Percentiles rank a stretch among this genome's conserved stretches.
Conservation (phyloP, 176 grass and related monocot genomes). For the Aegilops speltoides region DNA sequence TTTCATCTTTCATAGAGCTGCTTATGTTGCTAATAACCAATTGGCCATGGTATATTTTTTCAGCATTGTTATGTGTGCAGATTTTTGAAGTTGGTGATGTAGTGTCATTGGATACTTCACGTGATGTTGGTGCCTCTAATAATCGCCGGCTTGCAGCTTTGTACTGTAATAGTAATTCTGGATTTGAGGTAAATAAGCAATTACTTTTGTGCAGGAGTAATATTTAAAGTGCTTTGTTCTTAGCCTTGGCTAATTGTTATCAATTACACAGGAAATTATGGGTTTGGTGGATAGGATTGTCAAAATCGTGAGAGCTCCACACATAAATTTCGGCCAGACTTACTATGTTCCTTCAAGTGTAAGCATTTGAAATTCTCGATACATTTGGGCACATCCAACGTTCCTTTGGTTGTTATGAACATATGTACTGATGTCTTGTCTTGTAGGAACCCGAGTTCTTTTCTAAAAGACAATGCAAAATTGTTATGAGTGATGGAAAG, state of each 20-base stretch:
- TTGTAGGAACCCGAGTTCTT: constrained; percentile 90
- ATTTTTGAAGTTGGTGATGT: constrained; percentile 97
- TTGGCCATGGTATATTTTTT: constrained; percentile 20
- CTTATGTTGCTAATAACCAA: constrained; percentile 4
- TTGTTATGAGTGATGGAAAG: constrained; percentile 59
- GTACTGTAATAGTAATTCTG: constrained; percentile 82
- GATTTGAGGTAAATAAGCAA: constrained; percentile 77
- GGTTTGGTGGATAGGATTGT: constrained; percentile 94
- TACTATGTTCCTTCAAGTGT: constrained; percentile 71
- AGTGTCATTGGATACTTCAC: constrained; percentile 51
- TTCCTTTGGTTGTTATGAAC: constrained; percentile 16
- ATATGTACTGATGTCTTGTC: constrained; percentile 20
- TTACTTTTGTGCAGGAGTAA: neutral
- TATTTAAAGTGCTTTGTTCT: constrained; percentile 21
- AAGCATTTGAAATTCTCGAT: constrained; percentile 31
- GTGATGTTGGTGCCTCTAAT: constrained; percentile 83
- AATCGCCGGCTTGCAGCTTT: constrained; percentile 84
- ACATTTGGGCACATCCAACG: constrained; percentile 6
- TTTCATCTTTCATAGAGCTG: neutral
- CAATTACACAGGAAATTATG: constrained; percentile 80
- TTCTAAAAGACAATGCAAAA: constrained; percentile 81
- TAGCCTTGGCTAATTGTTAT: neutral
- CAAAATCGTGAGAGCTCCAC: constrained; percentile 55
- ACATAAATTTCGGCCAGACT: constrained; percentile 49
- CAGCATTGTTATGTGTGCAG: constrained; percentile 39